A percentile compares a stretch with the other conserved stretches of the same genome.
phyloP scores from a whole-genome alignment of 345 rosid genomes.

The Murraya paniculata region DNA sequence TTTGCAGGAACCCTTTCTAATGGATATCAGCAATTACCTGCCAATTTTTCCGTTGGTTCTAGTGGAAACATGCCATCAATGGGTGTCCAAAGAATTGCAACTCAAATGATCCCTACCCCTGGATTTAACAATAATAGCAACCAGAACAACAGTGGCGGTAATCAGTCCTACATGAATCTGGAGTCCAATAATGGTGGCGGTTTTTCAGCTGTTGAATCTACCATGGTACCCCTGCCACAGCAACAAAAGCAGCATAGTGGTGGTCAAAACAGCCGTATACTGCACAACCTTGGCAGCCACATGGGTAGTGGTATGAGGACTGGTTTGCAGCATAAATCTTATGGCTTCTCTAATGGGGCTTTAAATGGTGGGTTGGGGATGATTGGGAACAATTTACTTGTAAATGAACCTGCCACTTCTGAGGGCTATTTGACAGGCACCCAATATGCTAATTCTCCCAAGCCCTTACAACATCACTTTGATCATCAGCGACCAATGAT shows the following conservation, averaged over 20 bases:
- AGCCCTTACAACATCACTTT: slow-evolving; percentile 56
- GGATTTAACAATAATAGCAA: slow-evolving; percentile 52
- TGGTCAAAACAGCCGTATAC: slow-evolving; percentile 64
- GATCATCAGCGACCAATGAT: slow-evolving; percentile 66
- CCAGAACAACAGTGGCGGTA: slow-evolving; percentile 36
- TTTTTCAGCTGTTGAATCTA: slow-evolving; percentile 68
- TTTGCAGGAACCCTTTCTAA: slow-evolving; percentile 60
- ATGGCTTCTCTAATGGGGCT: slow-evolving; percentile 62
- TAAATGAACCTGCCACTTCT: slow-evolving; percentile 51
- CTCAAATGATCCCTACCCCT: slow-evolving; percentile 97
- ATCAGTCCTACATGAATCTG: slow-evolving; percentile 57
- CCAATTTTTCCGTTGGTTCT: slow-evolving; percentile 62
- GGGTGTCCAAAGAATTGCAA: slow-evolving; percentile 57
- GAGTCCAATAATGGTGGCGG: slow-evolving; percentile 62
- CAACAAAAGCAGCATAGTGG: slow-evolving; percentile 65
- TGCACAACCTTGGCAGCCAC: slow-evolving; percentile 74
- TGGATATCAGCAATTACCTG: slow-evolving; percentile 65
- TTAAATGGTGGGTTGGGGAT: slow-evolving; percentile 60
- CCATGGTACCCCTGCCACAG: slow-evolving; percentile 51
- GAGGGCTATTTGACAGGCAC: slow-evolving; percentile 52
- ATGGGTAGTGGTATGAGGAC: slow-evolving; percentile 57
- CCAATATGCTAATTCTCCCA: slow-evolving; percentile 51
- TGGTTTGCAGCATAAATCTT: slow-evolving; percentile 66
- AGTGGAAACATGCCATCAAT: slow-evolving; percentile 71
- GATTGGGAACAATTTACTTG: slow-evolving; percentile 49